Evolutionary conservation across 305 asterid species (phyloP), one percentile per base, ranked within the genome.

Genomic region (Solanum chacoense): DNA sequence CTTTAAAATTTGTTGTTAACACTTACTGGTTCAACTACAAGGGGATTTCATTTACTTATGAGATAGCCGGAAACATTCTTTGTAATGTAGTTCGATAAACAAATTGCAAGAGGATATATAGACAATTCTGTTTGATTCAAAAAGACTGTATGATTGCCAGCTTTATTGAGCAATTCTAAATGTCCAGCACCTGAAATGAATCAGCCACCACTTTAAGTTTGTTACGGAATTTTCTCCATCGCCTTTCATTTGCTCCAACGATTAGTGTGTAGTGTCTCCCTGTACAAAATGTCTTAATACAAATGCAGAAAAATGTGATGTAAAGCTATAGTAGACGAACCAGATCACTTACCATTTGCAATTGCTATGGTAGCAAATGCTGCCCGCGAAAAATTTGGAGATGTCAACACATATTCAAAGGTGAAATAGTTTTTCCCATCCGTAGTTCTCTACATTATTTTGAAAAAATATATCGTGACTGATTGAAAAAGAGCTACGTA

Each of bases 351-450:
- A 95, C 98, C 98, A 80, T 95, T 96, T 89, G 92, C 99, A 83
- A 96, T 92, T 14, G 98, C 96, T 88, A 96, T 94, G 87, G 98
- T 96, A 80, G 98, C 98, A 85, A 95, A 96, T 88, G 99, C 98
- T 45, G 99, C 93, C 88, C 98, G 90, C 50, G 96, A 85, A 90
- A 96, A 96, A 89, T 94, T 94, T 31, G 93, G 93, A 69, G 96
- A 93, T 18, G 97, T 95, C 76, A 95, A 94, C 42, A 92, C 87
- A 84, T 95, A 96, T 88, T 96, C 98, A 16, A 96, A 95, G 5
- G 98, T 95, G 92, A 92, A 95, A 88, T 96, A 96, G 91, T 89
- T 95, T 92, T 91, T 95, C 32, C 99, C 99, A 14, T 95, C 95
- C 9, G 92, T 84, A 73, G 84, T 95, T 91, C 88, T 94, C 99